A percentile compares a stretch with the other conserved stretches of the same genome.
Evolutionary conservation across 225 moss, liverwort and hornwort genomes (phyloP).

Genomic region (Sphagnum tenellum): DNA sequence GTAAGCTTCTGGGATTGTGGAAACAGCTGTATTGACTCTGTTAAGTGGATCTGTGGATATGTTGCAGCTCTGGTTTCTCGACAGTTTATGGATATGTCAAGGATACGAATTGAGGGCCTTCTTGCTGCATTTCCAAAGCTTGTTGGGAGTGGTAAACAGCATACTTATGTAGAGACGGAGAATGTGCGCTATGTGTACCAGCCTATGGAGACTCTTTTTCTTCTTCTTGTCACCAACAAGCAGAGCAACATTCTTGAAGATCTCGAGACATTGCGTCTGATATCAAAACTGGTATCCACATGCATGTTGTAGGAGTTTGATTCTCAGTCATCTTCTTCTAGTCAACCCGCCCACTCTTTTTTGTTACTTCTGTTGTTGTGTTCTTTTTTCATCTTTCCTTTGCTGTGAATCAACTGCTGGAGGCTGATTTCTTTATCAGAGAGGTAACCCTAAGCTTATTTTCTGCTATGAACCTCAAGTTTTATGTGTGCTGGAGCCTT

Average conservation of each 20-base stretch:
- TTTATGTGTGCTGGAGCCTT: background rate
- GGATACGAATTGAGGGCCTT: constrained; percentile 50
- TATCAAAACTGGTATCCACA: constrained; percentile 45
- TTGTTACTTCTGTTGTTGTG: too few species aligned
- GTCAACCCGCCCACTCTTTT: too few species aligned
- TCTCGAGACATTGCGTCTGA: constrained; percentile 45
- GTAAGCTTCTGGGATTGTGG: too few species aligned
- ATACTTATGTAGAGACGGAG: constrained; percentile 51
- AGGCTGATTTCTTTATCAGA: too few species aligned
- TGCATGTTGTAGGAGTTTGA: too few species aligned
- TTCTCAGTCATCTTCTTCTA: too few species aligned
- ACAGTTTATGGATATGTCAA: constrained; percentile 50
- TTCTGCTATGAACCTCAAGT: too few species aligned
- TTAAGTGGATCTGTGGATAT: background rate
- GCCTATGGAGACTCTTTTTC: constrained; percentile 49
- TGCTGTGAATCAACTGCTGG: too few species aligned
- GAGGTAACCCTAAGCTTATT: too few species aligned
- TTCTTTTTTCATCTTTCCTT: too few species aligned
- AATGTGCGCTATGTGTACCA: constrained; percentile 52
- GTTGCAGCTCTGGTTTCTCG: constrained; percentile 49
- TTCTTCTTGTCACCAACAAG: constrained; percentile 47
- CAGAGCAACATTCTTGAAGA: constrained; percentile 60
- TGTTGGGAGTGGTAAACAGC: constrained; percentile 45
- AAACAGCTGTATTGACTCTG: too few species aligned
- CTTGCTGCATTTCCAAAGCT: constrained; percentile 54